Evolutionary conservation across 345 rosid species (phyloP).

Genomic region (Rhodamnia rubescens): DNA sequence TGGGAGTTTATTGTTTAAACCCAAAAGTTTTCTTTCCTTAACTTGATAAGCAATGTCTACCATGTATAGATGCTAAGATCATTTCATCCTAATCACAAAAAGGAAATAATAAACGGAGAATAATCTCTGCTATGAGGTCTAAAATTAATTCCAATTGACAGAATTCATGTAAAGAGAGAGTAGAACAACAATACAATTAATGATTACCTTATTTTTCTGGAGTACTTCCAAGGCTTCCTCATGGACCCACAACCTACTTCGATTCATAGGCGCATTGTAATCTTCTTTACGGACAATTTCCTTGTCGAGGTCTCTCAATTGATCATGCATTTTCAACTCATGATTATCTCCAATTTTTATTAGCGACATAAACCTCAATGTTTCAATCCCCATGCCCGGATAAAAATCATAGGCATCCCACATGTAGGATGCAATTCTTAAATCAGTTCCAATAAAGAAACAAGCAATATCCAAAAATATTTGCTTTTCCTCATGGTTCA

Average conservation of each 20-base stretch:
- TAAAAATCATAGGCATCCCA: neutral
- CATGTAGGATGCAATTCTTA: neutral
- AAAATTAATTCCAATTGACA: neutral
- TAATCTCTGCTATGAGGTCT: neutral
- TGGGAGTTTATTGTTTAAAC: neutral
- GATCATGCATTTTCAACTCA: neutral
- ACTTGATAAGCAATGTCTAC: neutral
- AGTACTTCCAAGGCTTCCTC: constrained; percentile 2
- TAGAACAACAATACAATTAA: neutral
- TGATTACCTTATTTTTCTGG: neutral
- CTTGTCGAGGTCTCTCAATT: constrained; percentile 9
- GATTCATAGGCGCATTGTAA: neutral
- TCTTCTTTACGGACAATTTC: neutral
- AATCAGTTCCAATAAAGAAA: neutral
- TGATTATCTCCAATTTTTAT: neutral
- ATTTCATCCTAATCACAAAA: neutral
- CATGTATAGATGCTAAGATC: neutral
- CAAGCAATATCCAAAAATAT: neutral
- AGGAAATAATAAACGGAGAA: neutral
- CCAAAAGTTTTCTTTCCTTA: neutral
- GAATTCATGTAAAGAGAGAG: neutral
- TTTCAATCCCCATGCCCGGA: neutral
- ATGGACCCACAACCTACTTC: constrained; percentile 15
- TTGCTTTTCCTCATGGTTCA: neutral
- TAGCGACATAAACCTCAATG: neutral